Conservation (phyloP, 169 alveolate genomes). For the Plasmodium cynomolgi region DNA sequence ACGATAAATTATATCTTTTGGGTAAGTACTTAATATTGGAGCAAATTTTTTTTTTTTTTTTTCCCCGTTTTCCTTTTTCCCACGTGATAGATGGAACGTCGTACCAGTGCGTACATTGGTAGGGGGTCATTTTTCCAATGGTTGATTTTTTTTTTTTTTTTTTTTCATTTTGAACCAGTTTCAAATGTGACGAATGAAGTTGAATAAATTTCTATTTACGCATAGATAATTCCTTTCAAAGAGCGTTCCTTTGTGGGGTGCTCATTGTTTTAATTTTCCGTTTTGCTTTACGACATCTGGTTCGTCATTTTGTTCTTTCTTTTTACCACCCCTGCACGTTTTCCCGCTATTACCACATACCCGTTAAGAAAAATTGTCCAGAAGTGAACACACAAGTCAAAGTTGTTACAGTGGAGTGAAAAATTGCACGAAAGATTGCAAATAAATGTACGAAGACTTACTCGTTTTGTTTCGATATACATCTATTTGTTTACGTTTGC, state of each 20-base stretch:
- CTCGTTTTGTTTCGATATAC: not conserved
- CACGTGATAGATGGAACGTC: not conserved
- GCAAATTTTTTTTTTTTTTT: not conserved
- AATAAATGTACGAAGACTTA: not conserved
- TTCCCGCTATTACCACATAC: not conserved
- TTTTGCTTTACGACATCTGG: not conserved
- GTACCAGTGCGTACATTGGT: not conserved
- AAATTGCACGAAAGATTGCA: not conserved
- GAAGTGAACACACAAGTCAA: not conserved
- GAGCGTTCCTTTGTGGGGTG: not conserved
- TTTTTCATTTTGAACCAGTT: not conserved
- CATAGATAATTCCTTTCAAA: not conserved
- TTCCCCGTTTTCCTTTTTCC: not conserved
- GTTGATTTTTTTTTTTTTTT: not conserved
- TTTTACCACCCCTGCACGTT: not conserved
- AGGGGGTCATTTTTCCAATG: not conserved
- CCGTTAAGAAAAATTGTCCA: not conserved
- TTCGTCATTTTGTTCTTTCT: constrained; percentile 1
- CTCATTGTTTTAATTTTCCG: not conserved
- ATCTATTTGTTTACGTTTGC: not conserved
- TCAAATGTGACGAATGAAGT: not conserved
- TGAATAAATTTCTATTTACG: not conserved
- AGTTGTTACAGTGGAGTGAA: not conserved
- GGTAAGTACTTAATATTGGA: not conserved
- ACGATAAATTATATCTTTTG: not conserved